A percentile compares a stretch with the other conserved stretches of the same genome.
These are phyloP conservation scores for Russula ochroleuca DNA, from an alignment of 768 basidiomycete genomes.

Conservation along the genomic window DNA sequence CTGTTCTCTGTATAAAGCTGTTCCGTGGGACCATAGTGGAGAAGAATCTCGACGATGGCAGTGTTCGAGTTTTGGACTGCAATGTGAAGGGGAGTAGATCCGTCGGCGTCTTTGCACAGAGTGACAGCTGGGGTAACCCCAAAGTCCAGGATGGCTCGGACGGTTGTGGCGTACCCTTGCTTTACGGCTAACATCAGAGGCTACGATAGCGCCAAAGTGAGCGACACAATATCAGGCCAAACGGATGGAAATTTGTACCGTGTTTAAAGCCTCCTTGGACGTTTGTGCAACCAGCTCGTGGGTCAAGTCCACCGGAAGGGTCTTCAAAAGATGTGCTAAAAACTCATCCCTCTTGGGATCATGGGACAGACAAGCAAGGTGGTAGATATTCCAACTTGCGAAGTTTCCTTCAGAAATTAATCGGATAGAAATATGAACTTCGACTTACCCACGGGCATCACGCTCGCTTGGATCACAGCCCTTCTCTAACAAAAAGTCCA, in stretches of 20 bases:
- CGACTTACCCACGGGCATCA: conserved; percentile 44
- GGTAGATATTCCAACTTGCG: conserved; percentile 54
- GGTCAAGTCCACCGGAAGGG: conserved; percentile 48
- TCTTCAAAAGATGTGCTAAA: conserved; percentile 44
- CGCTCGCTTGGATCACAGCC: conserved; percentile 43
- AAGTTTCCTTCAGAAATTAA: background rate
- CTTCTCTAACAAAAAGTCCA: conserved; percentile 50
- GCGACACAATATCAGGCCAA: background rate
- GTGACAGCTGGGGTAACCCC: conserved; percentile 37
- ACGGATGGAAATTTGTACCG: conserved; percentile 36
- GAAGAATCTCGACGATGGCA: conserved; percentile 39
- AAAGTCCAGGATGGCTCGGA: conserved; percentile 38
- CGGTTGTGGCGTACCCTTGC: conserved; percentile 31
- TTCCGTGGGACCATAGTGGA: conserved; percentile 39
- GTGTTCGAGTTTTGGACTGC: conserved; percentile 39
- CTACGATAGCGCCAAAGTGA: conserved; percentile 33
- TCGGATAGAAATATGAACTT: background rate
- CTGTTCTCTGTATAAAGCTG: conserved; percentile 46
- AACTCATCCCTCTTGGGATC: conserved; percentile 30
- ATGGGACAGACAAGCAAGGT: conserved; percentile 39
- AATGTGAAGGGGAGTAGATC: conserved; percentile 50
- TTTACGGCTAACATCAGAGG: conserved; percentile 54
- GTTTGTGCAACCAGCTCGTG: conserved; percentile 44
- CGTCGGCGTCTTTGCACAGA: conserved; percentile 44
- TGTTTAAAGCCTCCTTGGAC: conserved; percentile 45